Base-by-base conservation (phyloP, 1,284 basidiomycete genomes). In the Moesziomyces parantarcticus region DNA sequence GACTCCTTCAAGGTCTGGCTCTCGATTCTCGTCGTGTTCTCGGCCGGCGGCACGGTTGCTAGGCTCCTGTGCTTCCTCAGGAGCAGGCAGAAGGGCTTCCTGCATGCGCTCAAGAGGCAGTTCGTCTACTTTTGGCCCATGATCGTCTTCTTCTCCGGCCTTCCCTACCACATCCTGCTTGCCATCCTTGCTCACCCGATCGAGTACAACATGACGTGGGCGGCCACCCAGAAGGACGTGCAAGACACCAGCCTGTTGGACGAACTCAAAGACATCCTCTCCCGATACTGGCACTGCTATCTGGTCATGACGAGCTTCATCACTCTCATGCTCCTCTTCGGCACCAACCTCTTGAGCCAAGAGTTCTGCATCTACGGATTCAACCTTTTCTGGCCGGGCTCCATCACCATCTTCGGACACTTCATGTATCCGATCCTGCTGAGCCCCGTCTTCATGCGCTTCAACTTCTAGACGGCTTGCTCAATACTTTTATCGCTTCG, bases 141-240 rank as follows among this genome's bases (percentile, higher is more conserved):
- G 50, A 9, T 58, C 43, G 72, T 62, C 63, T 58, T 66, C 57
- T 22, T 73, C 36, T 53, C 53, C 1, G 72, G 71, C 13, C 47
- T 75, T 3, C 58, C 72, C 5, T 75, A 60, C 49, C 69, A 71
- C 58, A 87, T 93, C 45, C 87, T 89, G 3, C 87, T 88, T 40
- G 91, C 92, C 0, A 86, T 93, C 32, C 86, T 92, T n/a, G 89
- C 91, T 0, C 92, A 94, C 82, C 67, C 92, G 58, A 90, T 93
- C 84, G 91, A 91, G 5, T 92, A 92, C 84, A 89, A 93, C 84
- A 94, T 94, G 86, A 89, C 87, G 9, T 93, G 91, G 91, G 88
- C 68, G 1, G 58, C 75, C 3, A 77, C 75, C 40, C 45, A 62
- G 45, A 76, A 77, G 60, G 68, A 71, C 34, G 58, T 76, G 4